Evolutionary conservation across 768 basidiomycete species (phyloP).

Genomic region (Mrakia hoshinonis): DNA sequence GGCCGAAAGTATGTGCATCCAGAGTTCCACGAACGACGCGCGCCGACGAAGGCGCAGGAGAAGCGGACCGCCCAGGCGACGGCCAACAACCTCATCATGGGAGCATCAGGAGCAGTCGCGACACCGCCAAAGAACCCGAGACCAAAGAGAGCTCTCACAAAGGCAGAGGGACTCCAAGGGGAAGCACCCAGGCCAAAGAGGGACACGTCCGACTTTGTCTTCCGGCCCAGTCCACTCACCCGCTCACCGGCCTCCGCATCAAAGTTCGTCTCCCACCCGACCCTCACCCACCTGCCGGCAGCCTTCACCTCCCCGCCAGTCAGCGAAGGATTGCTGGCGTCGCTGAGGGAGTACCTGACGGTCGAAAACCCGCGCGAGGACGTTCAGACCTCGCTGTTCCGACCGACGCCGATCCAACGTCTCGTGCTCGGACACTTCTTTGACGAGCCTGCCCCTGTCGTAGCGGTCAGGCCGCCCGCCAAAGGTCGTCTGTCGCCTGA

Average conservation of each 20-base stretch:
- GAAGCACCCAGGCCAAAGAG: neutral
- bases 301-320: slow-evolving; percentile 25
- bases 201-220: slow-evolving; percentile 18
- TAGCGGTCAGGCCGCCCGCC: too few relatives aligned
- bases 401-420: slow-evolving; percentile 26
- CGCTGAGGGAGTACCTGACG: slow-evolving; percentile 14
- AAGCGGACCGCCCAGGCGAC: neutral
- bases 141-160: neutral
- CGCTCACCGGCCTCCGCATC: slow-evolving; percentile 3
- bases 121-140: neutral
- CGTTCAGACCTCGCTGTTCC: neutral
- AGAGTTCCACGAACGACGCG: neutral
- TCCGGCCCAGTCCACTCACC: slow-evolving; percentile 18
- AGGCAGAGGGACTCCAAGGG: neutral
- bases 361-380: neutral
- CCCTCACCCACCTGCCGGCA: slow-evolving; percentile 19
- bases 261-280: slow-evolving; percentile 23
- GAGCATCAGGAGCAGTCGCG: neutral
- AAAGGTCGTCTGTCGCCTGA: neutral
- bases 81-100: slow-evolving; percentile 16
- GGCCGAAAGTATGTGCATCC: slow-evolving; percentile 16
- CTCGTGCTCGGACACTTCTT: slow-evolving; percentile 28
- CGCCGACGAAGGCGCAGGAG: neutral
- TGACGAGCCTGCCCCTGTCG: neutral
- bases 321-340: neutral